These are phyloP conservation scores for Colletotrichum sojae DNA, from an alignment of 2,329 filamentous ascomycete species.

Conservation along the genomic window DNA sequence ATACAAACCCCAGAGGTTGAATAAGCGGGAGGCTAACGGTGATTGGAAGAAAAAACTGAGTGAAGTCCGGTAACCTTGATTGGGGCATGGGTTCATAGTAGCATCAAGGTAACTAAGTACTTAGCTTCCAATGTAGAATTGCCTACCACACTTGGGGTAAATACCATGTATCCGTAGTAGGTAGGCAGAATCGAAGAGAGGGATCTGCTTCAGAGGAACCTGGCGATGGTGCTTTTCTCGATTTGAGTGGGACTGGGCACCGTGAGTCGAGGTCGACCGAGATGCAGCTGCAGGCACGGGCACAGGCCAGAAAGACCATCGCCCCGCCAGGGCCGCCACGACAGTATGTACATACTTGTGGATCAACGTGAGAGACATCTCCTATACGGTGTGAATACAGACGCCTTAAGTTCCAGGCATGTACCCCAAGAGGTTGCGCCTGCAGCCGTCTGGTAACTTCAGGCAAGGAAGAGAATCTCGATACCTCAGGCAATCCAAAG, in stretches of 20 bases:
- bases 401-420: neutral
- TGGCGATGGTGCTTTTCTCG: constrained; percentile 1
- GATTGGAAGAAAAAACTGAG: neutral
- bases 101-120: no score
- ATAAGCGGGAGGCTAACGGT: neutral
- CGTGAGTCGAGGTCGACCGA: constrained; percentile 14
- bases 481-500: constrained; percentile 2
- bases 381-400: no score
- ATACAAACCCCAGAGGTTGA: neutral
- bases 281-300: neutral
- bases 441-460: neutral
- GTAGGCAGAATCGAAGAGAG: no score
- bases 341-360: no score
- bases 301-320: no score
- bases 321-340: no score
- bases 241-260: constrained; percentile 9
- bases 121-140: no score
- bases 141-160: no score
- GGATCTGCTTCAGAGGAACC: no score
- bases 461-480: neutral
- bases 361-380: no score
- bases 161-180: no score
- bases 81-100: neutral
- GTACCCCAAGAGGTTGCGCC: no score
- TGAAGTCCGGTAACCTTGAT: neutral